Conservation (phyloP, 2,329 filamentous ascomycete species). For the Diaporthe sp. region DNA sequence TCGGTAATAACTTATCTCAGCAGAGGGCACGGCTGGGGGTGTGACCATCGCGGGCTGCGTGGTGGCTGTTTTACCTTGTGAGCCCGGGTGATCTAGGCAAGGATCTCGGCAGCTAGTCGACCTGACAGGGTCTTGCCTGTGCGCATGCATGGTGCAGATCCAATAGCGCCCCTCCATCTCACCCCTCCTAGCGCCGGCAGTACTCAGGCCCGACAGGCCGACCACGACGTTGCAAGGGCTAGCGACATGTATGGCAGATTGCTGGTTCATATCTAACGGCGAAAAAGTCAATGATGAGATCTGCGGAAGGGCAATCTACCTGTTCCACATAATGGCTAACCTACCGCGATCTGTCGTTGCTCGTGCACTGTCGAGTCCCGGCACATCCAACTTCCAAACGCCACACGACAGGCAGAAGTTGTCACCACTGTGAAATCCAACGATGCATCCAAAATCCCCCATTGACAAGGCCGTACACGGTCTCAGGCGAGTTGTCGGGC, state of each 20-base stretch:
- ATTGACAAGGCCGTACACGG: neutral
- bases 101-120: conserved; percentile 25
- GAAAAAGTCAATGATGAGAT: neutral
- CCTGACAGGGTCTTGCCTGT: conserved; percentile 29
- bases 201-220: neutral
- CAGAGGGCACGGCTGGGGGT: conserved; percentile 1
- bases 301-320: neutral
- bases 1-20: conserved; percentile 1
- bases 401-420: neutral
- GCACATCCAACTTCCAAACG: neutral
- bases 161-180: neutral
- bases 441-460: neutral
- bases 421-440: neutral
- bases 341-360: neutral
- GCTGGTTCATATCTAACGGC: neutral
- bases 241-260: neutral
- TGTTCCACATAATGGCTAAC: neutral
- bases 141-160: conserved; percentile 25
- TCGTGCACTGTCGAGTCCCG: neutral
- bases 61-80: conserved; percentile 11
- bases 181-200: conserved; percentile 19
- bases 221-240: conserved; percentile 4
- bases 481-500: neutral
- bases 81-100: conserved; percentile 17
- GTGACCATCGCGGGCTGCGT: conserved; percentile 2